phyloP scores from a whole-genome alignment of 2,329 filamentous ascomycete genomes.

The Ploettnerulaceae sp. region DNA sequence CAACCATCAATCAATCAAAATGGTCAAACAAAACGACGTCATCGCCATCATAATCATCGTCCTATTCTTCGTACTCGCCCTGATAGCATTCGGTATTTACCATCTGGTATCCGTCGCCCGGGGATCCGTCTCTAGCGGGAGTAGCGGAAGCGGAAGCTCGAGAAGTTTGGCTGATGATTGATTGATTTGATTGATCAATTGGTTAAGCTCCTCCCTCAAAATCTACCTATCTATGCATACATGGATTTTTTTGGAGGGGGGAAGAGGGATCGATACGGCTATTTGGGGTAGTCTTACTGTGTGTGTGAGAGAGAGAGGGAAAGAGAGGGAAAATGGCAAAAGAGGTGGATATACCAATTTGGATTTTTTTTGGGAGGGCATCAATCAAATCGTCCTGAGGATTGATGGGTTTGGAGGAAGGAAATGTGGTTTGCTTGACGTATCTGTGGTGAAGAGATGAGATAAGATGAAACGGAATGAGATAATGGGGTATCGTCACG shows the following conservation, averaged over 20 bases:
- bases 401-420: conserved; percentile 1
- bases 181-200: background rate
- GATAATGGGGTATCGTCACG: too few species aligned
- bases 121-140: conserved; percentile 15
- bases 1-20: conserved; percentile 36
- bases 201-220: too few species aligned
- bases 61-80: conserved; percentile 57
- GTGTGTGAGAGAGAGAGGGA: background rate
- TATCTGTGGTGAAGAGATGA: conserved; percentile 2
- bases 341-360: conserved; percentile 4
- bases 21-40: conserved; percentile 60
- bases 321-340: background rate
- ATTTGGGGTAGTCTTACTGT: too few species aligned
- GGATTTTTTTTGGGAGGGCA: too few species aligned
- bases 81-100: conserved; percentile 60
- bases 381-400: too few species aligned
- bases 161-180: conserved; percentile 31
- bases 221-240: too few species aligned
- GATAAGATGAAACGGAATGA: conserved; percentile 3
- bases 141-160: conserved; percentile 16
- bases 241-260: background rate
- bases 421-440: too few species aligned
- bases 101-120: conserved; percentile 50
- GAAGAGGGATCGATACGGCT: background rate
- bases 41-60: conserved; percentile 66